Conservation (phyloP, 1,139 yeast species). For the Magnusiomyces ingens region DNA sequence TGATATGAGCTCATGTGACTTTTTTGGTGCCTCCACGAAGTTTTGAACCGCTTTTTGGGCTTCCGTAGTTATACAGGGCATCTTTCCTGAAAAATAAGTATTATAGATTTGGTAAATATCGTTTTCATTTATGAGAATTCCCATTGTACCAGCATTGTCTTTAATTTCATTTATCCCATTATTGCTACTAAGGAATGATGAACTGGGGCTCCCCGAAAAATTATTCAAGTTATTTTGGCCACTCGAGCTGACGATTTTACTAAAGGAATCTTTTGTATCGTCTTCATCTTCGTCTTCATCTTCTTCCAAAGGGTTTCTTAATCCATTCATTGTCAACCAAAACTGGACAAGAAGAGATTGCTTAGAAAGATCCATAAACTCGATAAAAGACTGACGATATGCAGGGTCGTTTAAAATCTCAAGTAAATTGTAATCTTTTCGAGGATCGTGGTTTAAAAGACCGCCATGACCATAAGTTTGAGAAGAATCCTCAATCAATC, state of each 20-base stretch:
- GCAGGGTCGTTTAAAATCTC: constrained; percentile 44
- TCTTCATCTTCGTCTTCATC: constrained; percentile 20
- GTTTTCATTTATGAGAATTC: constrained; percentile 18
- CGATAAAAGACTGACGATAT: constrained; percentile 46
- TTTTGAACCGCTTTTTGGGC: constrained; percentile 22
- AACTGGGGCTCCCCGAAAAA: constrained; percentile 11
- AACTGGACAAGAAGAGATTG: constrained; percentile 46
- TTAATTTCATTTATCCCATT: background rate
- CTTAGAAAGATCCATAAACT: constrained; percentile 47
- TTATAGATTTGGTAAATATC: constrained; percentile 39
- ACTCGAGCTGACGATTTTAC: constrained; percentile 13
- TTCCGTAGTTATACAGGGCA: constrained; percentile 20
- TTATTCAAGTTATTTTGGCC: constrained; percentile 5
- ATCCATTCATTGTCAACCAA: constrained; percentile 60
- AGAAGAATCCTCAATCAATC: background rate
- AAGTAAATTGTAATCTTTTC: constrained; percentile 34
- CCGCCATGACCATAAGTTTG: constrained; percentile 1
- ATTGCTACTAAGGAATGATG: background rate
- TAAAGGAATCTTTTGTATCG: constrained; percentile 10
- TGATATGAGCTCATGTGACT: constrained; percentile 15
- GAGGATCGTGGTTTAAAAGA: constrained; percentile 19
- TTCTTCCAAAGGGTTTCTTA: constrained; percentile 68
- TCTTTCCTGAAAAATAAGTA: constrained; percentile 35
- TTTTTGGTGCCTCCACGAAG: constrained; percentile 22
- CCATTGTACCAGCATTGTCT: background rate